Base-by-base conservation (phyloP, 148 eudicot species). In the Fagopyrum esculentum region DNA sequence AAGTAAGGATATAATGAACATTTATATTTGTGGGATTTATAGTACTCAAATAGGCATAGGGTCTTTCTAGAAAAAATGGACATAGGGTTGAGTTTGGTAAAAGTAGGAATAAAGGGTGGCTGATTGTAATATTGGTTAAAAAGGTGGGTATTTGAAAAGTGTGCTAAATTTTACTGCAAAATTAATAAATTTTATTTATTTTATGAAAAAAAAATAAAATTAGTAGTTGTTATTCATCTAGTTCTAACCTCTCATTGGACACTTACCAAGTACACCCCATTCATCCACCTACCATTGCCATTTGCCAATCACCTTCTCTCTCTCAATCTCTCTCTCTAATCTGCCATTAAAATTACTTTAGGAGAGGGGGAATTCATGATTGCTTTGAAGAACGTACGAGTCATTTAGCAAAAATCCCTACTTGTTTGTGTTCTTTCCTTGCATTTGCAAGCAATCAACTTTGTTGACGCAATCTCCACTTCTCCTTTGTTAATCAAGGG, bases 391-490 rank as follows among this genome's bases (percentile, higher is more conserved):
- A 3, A 64, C 12, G 17, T 29, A 68, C n/a, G 48, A 68, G 48
- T 35, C 5, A 26, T 10, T 30, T 4, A 68, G 72, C 72, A 40
- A 63, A 11, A 63, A 30, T 63, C 44, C 29, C 11, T 63, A 30
- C 69, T 30, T 30, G 69, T 63, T 63, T 44, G 3, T 63, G 2
- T 47, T 45, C 66, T 17, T 60, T 19, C n/a, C n/a, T 3, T n/a
- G 1, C 26, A 11, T 5, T 45, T 70, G 22, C 73, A 70, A 70
- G 51, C 6, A 70, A 70, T 45, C 50, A 70, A 70, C 9, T 50
- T 45, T 11, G 50, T 70, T 70, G 73, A 70, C 73, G 73, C 73
- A 70, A 70, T 70, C 73, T 70, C 73, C 11, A 35, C 11, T 13
- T 69, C 48, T 6, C 45, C 44, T 63, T 63, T 4, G 69, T 44